Conservation (phyloP, 2,329 filamentous ascomycete species). For the Davidsoniella australis region DNA sequence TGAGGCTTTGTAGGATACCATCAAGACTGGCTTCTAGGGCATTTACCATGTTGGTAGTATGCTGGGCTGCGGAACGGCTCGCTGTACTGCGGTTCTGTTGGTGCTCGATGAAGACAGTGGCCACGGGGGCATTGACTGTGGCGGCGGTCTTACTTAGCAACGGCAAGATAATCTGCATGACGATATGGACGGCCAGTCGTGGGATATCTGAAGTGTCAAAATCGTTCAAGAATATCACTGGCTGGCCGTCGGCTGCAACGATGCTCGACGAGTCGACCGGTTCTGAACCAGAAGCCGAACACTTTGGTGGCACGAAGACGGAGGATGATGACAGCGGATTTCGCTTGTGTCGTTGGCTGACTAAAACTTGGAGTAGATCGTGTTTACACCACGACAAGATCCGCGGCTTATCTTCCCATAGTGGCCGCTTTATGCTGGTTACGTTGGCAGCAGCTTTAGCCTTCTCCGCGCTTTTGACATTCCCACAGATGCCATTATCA, state of each 20-base stretch:
- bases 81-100: slow-evolving; percentile 2
- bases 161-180: slow-evolving; percentile 6
- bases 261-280: not conserved
- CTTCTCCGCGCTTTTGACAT: not conserved
- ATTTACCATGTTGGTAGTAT: slow-evolving; percentile 5
- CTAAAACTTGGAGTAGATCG: slow-evolving; percentile 2
- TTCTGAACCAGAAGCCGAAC: not conserved
- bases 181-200: slow-evolving; percentile 1
- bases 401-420: slow-evolving; percentile 1
- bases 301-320: not conserved
- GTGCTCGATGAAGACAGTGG: slow-evolving; percentile 7
- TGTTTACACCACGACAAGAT: slow-evolving; percentile 6
- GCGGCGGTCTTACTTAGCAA: not conserved
- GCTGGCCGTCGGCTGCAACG: not conserved
- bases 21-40: slow-evolving; percentile 6
- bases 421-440: not conserved
- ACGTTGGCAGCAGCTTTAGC: not conserved
- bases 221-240: not conserved
- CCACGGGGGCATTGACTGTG: not conserved
- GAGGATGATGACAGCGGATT: not conserved
- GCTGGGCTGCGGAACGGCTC: not conserved
- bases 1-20: slow-evolving; percentile 1
- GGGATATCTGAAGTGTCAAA: slow-evolving; percentile 8
- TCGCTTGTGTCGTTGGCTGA: not conserved
- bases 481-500: not conserved